Evolutionary conservation across 83 land plant genomes (phyloP), one percentile per base, ranked within the genome.

Genomic region (Larix sibirica): DNA sequence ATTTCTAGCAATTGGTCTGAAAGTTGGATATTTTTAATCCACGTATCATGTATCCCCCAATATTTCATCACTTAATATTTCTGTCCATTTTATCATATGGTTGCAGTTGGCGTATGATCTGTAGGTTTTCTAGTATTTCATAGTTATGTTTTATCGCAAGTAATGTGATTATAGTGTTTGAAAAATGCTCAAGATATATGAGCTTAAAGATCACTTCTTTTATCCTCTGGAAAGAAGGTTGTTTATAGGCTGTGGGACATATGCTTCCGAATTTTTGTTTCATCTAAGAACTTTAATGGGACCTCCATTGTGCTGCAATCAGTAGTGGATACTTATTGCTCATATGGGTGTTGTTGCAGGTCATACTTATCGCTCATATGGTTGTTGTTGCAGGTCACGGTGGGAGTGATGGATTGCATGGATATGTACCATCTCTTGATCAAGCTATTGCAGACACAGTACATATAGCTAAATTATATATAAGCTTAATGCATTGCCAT

Each of bases 401-500:
- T 79, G 99, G 99, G 70, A 98, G 97, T 77, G 99, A 98, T 84
- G 97, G 96, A 6, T 81, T 98, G 83, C 99, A 98, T 89, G 99
- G 95, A 63, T 98, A 98, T 86, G 99, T 98, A 60, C 97, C 84
- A 86, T 95, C 97, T 21, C 91, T 98, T 24, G 99, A 98, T 82
- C 73, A 95, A 88, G 99, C 92, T 56, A 96, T 96, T 59, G 44
- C 80, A 67, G 97, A 95, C 65, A 75, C 90, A 85, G 99, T 96
- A 96, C 81, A 84, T 79, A 31, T 47, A 75, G 54, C 9, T 31
- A 75, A 23, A 50, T 13, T 50, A 50, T 50, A 50, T 50, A 50
- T 10, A 50, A 50, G 56, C 56, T 50, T 50, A 50, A 50, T 50
- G 56, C 56, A 50, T 50, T 50, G 13, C 56, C 56, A 50, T 50